Evolutionary conservation across 2,329 filamentous ascomycete species (phyloP).

Genomic region (Phialocephala sp.): DNA sequence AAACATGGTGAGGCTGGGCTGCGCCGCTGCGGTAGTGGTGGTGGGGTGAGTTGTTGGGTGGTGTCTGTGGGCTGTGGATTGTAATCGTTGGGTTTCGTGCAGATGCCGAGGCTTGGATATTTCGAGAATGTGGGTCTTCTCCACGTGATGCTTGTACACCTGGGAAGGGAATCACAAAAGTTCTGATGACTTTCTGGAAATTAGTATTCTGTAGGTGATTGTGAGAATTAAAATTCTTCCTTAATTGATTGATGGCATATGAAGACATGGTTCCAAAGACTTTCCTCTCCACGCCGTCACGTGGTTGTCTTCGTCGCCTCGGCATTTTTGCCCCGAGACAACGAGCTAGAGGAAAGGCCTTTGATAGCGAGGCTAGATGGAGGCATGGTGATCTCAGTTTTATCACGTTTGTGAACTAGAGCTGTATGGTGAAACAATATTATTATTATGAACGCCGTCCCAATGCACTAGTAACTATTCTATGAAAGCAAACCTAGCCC

Average conservation of each 20-base stretch:
- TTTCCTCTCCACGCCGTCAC: not conserved
- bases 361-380: too few relatives aligned
- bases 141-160: not conserved
- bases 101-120: conserved; percentile 5
- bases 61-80: not conserved
- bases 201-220: too few relatives aligned
- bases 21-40: not conserved
- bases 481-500: not conserved
- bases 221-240: not conserved
- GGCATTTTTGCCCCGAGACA: not conserved
- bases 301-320: not conserved
- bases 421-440: not conserved
- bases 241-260: too few relatives aligned
- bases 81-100: conserved; percentile 1
- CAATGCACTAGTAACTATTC: not conserved
- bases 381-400: too few relatives aligned
- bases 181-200: not conserved
- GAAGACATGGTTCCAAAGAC: not conserved
- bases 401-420: not conserved
- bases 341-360: too few relatives aligned
- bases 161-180: not conserved
- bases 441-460: not conserved
- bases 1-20: conserved; percentile 3
- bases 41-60: conserved; percentile 5
- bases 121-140: not conserved